Evolutionary conservation across 306 rosid genomes (phyloP).

Genomic region (Prunus fruticosa): DNA sequence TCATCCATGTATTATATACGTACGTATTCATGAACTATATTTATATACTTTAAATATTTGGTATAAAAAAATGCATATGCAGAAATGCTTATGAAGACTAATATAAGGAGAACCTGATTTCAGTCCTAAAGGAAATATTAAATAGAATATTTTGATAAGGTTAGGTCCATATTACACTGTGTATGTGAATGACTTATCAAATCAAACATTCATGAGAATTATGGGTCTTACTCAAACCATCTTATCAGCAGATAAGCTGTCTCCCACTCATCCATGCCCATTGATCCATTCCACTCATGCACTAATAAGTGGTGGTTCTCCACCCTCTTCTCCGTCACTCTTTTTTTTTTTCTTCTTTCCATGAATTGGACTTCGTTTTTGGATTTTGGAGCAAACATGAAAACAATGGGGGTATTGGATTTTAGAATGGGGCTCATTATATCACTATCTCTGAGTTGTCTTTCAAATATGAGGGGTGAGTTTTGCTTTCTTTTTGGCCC

Average conservation of each 20-base stretch:
- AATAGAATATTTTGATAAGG: slow-evolving; percentile 21
- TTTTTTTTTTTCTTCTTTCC: background rate
- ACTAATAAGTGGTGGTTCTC: background rate
- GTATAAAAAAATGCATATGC: background rate
- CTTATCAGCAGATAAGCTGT: slow-evolving; percentile 13
- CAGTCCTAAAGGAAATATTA: background rate
- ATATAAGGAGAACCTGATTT: slow-evolving; percentile 16
- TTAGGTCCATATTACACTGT: slow-evolving; percentile 15
- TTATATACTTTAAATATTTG: too few species aligned
- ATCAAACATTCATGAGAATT: background rate
- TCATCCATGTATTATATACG: background rate
- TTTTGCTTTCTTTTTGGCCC: background rate
- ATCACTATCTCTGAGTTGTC: background rate
- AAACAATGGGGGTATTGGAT: background rate
- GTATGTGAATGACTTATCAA: slow-evolving; percentile 13
- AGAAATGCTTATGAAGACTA: background rate
- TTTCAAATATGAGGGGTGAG: background rate
- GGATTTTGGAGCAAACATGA: too few species aligned
- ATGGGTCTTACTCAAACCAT: background rate
- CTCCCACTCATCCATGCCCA: slow-evolving; percentile 5
- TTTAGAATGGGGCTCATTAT: background rate
- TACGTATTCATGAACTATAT: background rate
- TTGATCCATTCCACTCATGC: background rate
- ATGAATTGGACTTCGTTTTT: background rate
- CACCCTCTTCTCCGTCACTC: slow-evolving; percentile 3